Conservation (phyloP, 2,329 filamentous ascomycete species). For the Graphium sp. region DNA sequence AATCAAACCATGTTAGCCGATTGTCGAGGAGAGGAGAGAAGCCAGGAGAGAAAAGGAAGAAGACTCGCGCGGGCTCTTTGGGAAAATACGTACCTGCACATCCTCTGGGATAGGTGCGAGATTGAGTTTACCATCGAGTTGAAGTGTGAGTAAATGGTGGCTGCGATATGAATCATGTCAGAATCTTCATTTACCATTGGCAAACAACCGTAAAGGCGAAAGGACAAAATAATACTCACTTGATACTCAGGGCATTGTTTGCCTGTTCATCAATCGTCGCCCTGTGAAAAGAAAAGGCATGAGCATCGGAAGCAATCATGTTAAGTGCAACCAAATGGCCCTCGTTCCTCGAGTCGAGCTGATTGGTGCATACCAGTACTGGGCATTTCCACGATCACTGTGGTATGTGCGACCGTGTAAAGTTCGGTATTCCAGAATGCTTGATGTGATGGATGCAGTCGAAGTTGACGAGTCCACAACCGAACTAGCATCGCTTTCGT, state of each 20-base stretch:
- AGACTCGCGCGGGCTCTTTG: background rate
- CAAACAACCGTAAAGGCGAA: background rate
- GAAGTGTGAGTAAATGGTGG: constrained; percentile 9
- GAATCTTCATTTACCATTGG: background rate
- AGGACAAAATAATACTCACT: constrained; percentile 4
- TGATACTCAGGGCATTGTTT: constrained; percentile 7
- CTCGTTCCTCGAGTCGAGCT: too few species aligned
- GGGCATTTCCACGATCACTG: constrained; percentile 10
- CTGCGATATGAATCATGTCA: constrained; percentile 1
- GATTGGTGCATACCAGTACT: constrained; percentile 11
- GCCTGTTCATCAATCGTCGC: constrained; percentile 6
- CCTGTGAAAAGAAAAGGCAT: constrained; percentile 2
- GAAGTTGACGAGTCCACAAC: too few species aligned
- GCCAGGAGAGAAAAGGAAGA: background rate
- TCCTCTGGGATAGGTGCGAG: constrained; percentile 10
- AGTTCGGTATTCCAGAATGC: constrained; percentile 13
- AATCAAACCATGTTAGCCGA: too few species aligned
- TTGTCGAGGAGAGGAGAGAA: too few species aligned
- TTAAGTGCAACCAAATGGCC: too few species aligned
- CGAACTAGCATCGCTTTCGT: too few species aligned
- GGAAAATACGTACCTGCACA: constrained; percentile 3
- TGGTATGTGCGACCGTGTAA: constrained; percentile 15
- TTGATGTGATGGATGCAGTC: constrained; percentile 13
- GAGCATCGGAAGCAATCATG: background rate
- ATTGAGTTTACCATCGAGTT: constrained; percentile 9